Percentiles rank a stretch among this genome's conserved stretches.
Evolutionary conservation across 805 yeast genomes (phyloP).

Genomic region (Ogataea corticis): DNA sequence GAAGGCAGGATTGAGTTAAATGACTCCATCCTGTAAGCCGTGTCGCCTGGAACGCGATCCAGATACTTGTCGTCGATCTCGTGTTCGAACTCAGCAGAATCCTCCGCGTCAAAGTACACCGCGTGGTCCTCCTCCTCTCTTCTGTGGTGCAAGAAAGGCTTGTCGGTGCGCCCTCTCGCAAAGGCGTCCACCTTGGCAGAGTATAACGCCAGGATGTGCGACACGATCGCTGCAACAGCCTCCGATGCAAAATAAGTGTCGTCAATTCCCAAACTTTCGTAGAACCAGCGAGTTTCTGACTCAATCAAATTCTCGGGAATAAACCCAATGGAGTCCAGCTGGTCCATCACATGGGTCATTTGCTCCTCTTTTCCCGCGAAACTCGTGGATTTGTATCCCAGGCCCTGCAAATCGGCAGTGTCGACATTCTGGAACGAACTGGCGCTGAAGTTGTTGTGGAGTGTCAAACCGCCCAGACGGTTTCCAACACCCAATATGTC

Average conservation of each 20-base stretch:
- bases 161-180: constrained; percentile 53
- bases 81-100: constrained; percentile 55
- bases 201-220: constrained; percentile 84
- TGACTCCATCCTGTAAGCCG: constrained; percentile 71
- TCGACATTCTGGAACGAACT: constrained; percentile 35
- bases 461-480: constrained; percentile 26
- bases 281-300: constrained; percentile 86
- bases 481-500: constrained; percentile 8
- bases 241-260: constrained; percentile 91
- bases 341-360: constrained; percentile 76
- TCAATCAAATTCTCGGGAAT: constrained; percentile 87
- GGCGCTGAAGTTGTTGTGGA: constrained; percentile 39
- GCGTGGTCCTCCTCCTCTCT: constrained; percentile 85
- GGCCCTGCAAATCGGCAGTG: constrained; percentile 30
- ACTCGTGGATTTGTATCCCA: constrained; percentile 72
- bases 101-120: constrained; percentile 79
- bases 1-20: constrained; percentile 64
- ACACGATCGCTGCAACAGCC: constrained; percentile 73
- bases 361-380: constrained; percentile 83
- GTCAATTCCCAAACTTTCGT: constrained; percentile 83
- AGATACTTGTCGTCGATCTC: constrained; percentile 81
- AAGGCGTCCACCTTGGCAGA: constrained; percentile 91
- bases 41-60: constrained; percentile 44
- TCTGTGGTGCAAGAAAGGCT: constrained; percentile 72
- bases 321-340: constrained; percentile 79